Percentiles rank a stretch among this genome's conserved stretches.
phyloP scores from a whole-genome alignment of 2,329 filamentous ascomycete genomes.

The Pseudogymnoascus sp. region DNA sequence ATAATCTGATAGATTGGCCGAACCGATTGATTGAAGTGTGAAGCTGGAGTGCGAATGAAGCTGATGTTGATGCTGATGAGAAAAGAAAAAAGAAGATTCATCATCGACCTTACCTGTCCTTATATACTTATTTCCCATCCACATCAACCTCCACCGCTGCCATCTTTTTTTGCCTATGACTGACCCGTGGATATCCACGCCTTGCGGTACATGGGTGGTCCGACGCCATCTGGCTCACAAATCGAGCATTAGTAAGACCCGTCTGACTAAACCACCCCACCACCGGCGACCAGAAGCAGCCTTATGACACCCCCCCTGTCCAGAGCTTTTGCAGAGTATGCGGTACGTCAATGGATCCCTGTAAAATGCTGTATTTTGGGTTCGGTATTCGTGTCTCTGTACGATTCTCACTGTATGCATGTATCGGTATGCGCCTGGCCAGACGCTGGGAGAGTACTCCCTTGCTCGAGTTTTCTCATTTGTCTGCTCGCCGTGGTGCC shows the following conservation, averaged over 20 bases:
- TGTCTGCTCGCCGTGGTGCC: neutral
- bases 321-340: conserved; percentile 2
- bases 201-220: conserved; percentile 4
- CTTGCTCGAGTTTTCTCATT: neutral
- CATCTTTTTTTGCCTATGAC: neutral
- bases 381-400: neutral
- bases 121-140: neutral
- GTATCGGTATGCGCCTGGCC: neutral
- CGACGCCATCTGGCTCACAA: neutral
- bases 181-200: conserved; percentile 5
- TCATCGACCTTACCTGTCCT: neutral
- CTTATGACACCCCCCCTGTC: conserved; percentile 6
- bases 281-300: neutral
- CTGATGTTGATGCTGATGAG: conserved; percentile 2
- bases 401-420: neutral
- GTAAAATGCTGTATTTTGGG: neutral
- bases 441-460: neutral
- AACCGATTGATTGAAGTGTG: neutral
- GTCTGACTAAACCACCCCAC: neutral
- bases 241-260: neutral
- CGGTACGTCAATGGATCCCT: neutral
- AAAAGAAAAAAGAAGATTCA: neutral
- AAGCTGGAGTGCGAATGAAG: neutral
- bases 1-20: neutral
- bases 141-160: neutral